Percentiles rank a stretch among this genome's conserved stretches.
phyloP scores from a whole-genome alignment of 2,329 filamentous ascomycete species.

The Dendryphion nanum region DNA sequence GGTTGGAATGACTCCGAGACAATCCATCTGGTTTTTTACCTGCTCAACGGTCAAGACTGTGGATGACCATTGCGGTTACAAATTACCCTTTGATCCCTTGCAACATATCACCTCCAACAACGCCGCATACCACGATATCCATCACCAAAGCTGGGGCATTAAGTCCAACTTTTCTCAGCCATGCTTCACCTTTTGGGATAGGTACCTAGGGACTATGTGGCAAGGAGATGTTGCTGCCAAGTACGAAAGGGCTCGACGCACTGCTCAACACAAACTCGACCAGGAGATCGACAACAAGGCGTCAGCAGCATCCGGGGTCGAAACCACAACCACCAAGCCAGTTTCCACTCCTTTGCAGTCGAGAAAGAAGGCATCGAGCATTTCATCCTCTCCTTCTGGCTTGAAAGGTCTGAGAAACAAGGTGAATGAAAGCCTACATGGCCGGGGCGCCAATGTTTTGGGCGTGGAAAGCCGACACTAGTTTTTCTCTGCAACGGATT shows the following conservation, averaged over 20 bases:
- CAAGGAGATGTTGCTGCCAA: constrained; percentile 59
- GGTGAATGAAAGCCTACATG: constrained; percentile 47
- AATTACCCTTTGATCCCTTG: constrained; percentile 91
- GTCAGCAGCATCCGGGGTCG: constrained; percentile 11
- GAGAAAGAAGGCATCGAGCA: constrained; percentile 42
- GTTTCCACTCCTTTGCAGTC: constrained; percentile 39
- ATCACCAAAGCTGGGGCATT: constrained; percentile 99
- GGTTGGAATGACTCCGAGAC: constrained; percentile 77
- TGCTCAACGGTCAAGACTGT: constrained; percentile 93
- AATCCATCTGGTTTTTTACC: constrained; percentile 87
- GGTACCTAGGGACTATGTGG: constrained; percentile 78
- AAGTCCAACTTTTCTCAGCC: constrained; percentile 92
- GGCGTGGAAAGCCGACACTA: constrained; percentile 45
- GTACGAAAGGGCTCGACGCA: constrained; percentile 57
- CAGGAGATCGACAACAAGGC: constrained; percentile 42
- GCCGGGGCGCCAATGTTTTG: constrained; percentile 45
- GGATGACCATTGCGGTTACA: constrained; percentile 95
- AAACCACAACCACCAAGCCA: constrained; percentile 17
- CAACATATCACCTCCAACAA: constrained; percentile 94
- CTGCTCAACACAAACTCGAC: constrained; percentile 58
- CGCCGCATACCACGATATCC: constrained; percentile 93
- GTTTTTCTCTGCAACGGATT: constrained; percentile 1
- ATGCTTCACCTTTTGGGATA: constrained; percentile 96
- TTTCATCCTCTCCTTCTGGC: constrained; percentile 38
- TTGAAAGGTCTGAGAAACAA: constrained; percentile 47